Evolutionary conservation across 2,329 filamentous ascomycete genomes (phyloP).

Genomic region (Phialocephala sp.): DNA sequence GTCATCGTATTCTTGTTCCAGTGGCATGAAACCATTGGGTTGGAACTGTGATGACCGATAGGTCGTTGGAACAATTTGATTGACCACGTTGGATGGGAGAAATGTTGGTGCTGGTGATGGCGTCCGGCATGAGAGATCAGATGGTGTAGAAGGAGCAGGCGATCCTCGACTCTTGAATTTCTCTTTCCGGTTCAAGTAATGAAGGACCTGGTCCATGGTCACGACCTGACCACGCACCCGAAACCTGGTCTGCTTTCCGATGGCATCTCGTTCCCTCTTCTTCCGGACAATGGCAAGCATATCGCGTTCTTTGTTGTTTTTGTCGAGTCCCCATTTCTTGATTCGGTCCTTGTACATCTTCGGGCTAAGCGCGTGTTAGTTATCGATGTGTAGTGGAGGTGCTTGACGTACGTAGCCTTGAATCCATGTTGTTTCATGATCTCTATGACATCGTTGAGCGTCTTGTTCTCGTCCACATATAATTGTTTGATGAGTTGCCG

Average conservation of each 20-base stretch:
- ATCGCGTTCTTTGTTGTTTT: constrained; percentile 24
- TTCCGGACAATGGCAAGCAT: constrained; percentile 18
- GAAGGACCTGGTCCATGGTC: constrained; percentile 1
- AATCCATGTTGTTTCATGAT: constrained; percentile 20
- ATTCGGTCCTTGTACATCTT: constrained; percentile 25
- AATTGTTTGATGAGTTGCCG: constrained; percentile 17
- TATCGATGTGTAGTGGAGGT: not conserved
- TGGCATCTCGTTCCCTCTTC: constrained; percentile 11
- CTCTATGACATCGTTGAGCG: constrained; percentile 20
- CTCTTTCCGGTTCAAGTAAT: constrained; percentile 20
- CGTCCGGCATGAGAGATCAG: constrained; percentile 19
- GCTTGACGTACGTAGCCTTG: constrained; percentile 15
- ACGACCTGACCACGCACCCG: constrained; percentile 17
- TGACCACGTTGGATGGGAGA: not conserved
- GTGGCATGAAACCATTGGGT: not conserved
- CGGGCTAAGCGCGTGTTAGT: constrained; percentile 3
- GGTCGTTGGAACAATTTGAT: not conserved
- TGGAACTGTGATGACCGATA: not conserved
- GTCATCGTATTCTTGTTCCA: not conserved
- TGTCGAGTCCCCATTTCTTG: constrained; percentile 22
- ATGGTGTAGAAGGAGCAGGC: constrained; percentile 6
- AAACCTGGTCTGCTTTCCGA: constrained; percentile 16
- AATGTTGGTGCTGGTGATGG: constrained; percentile 7
- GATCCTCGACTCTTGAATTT: not conserved
- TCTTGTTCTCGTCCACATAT: constrained; percentile 24